A percentile compares a stretch with the other conserved stretches of the same genome.
Evolutionary conservation across 2,329 filamentous ascomycete genomes (phyloP).

Genomic region (Fusarium sp.): DNA sequence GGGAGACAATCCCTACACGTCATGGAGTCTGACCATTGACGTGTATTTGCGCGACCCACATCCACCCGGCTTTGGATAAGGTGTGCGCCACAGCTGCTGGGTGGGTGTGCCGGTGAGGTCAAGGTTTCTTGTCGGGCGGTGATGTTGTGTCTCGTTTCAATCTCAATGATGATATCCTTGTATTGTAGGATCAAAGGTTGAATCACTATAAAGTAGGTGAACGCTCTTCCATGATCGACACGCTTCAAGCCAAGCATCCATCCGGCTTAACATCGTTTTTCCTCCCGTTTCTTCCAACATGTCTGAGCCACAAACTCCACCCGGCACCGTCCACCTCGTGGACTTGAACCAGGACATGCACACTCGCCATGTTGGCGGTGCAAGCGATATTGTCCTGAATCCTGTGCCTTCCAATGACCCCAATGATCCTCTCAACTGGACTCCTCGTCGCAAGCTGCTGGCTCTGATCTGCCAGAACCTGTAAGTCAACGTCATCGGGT

Average conservation of each 20-base stretch:
- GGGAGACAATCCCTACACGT: not conserved
- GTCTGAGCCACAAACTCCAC: slow-evolving; percentile 34
- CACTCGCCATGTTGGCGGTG: slow-evolving; percentile 45
- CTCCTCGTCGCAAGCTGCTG: slow-evolving; percentile 39
- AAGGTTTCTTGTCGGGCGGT: not conserved
- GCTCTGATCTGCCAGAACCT: slow-evolving; percentile 44
- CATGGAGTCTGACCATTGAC: not conserved
- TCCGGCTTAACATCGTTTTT: not conserved
- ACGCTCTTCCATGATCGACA: not conserved
- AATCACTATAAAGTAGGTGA: not conserved
- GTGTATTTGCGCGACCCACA: not conserved
- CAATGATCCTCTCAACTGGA: slow-evolving; percentile 63
- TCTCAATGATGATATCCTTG: not conserved
- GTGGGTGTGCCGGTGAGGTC: not conserved
- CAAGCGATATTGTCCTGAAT: slow-evolving; percentile 57
- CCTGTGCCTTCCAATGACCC: slow-evolving; percentile 59
- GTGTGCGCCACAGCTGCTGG: not conserved
- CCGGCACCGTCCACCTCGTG: slow-evolving; percentile 53
- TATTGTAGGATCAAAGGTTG: not conserved
- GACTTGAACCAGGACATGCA: slow-evolving; percentile 48
- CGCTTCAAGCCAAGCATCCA: not conserved
- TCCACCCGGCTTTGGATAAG: not conserved
- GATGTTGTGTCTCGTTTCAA: not conserved
- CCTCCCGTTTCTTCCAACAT: not conserved
- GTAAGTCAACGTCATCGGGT: slow-evolving; percentile 21